A percentile compares a stretch with the other conserved stretches of the same genome.
phyloP scores from a whole-genome alignment of 1,139 yeast genomes.

The Pichiaceae sp. region DNA sequence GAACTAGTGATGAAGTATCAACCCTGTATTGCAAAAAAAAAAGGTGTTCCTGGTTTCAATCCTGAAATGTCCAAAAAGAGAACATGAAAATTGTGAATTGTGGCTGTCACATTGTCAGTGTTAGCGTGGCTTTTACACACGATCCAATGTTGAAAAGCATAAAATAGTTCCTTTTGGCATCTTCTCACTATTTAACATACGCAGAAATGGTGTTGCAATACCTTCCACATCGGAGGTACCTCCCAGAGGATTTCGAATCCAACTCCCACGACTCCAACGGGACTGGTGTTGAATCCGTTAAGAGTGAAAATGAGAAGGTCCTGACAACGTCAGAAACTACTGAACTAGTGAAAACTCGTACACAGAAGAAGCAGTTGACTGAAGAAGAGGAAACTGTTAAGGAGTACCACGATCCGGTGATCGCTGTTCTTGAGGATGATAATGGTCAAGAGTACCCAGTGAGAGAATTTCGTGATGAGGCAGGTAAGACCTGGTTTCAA shows the following conservation, averaged over 20 bases:
- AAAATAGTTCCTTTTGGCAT: too few relatives aligned
- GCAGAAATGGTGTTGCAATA: background rate
- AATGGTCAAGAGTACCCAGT: background rate
- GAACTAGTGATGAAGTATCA: too few relatives aligned
- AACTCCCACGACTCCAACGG: background rate
- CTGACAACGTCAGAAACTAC: background rate
- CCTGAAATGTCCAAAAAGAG: too few relatives aligned
- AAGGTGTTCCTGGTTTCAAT: too few relatives aligned
- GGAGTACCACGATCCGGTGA: background rate
- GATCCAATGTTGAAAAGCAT: too few relatives aligned
- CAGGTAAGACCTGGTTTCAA: constrained; percentile 42
- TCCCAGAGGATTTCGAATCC: background rate
- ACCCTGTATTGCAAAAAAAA: too few relatives aligned
- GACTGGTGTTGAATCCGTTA: background rate
- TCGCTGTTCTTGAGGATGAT: background rate
- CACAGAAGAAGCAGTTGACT: background rate
- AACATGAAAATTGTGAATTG: too few relatives aligned
- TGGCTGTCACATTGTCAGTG: too few relatives aligned
- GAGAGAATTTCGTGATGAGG: constrained; percentile 1
- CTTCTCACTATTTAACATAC: too few relatives aligned
- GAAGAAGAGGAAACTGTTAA: background rate
- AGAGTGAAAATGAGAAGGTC: too few relatives aligned
- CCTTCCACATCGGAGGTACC: background rate
- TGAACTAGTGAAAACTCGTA: background rate
- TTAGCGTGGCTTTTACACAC: too few relatives aligned